Conservation (phyloP, 2,329 filamentous ascomycete species). For the Fusarium aywerte region DNA sequence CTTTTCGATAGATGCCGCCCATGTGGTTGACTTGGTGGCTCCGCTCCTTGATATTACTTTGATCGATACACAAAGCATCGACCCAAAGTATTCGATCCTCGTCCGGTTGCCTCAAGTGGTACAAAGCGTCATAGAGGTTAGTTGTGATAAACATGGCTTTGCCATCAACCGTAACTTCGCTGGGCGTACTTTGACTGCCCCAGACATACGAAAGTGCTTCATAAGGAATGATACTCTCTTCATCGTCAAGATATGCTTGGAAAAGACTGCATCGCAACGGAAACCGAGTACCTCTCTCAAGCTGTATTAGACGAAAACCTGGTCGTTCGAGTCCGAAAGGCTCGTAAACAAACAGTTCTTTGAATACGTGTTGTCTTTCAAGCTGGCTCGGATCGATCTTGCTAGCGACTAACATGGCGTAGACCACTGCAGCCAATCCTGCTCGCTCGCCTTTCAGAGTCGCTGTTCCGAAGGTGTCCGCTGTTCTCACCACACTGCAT, state of each 20-base stretch:
- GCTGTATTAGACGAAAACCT: neutral
- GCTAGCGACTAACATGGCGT: neutral
- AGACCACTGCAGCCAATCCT: neutral
- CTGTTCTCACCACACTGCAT: neutral
- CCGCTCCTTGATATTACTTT: conserved; percentile 6
- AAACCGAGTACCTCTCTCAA: neutral
- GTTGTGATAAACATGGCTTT: neutral
- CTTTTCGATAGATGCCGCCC: neutral
- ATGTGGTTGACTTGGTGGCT: conserved; percentile 18
- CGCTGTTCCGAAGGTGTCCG: accelerated
- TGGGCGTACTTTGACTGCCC: accelerated
- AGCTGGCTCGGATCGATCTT: accelerated
- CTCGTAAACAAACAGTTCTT: accelerated
- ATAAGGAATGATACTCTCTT: neutral
- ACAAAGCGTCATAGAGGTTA: neutral
- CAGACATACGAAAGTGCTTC: conserved; percentile 20
- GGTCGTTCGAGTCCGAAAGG: neutral
- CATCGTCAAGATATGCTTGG: neutral
- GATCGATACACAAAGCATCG: conserved; percentile 22
- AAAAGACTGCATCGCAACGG: neutral
- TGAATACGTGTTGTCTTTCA: accelerated
- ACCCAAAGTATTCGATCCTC: conserved; percentile 12
- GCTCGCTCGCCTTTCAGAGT: accelerated
- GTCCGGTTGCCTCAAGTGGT: accelerated
- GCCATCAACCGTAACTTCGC: accelerated